These are phyloP conservation scores for Cubamyces lactineus DNA, from an alignment of 768 basidiomycete species.

Conservation along the genomic window DNA sequence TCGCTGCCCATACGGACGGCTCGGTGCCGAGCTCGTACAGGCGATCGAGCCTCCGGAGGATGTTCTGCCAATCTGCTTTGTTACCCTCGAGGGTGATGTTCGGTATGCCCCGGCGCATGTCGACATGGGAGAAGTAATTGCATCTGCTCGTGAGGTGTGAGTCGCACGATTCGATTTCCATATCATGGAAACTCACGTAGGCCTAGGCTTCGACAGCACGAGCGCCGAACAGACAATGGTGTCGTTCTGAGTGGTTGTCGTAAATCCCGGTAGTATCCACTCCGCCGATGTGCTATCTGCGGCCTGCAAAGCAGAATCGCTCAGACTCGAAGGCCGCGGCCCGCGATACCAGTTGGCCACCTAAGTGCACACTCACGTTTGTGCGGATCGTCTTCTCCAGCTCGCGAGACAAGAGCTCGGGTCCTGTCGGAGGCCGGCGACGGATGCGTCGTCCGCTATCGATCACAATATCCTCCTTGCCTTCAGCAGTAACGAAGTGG, in stretches of 20 bases:
- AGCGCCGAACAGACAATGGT: conserved; percentile 31
- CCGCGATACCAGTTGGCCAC: too few species aligned
- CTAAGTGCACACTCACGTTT: neutral
- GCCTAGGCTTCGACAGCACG: conserved; percentile 30
- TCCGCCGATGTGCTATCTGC: conserved; percentile 30
- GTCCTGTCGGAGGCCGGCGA: too few species aligned
- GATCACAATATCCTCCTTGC: too few species aligned
- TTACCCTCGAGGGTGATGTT: conserved; percentile 32
- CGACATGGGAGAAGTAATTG: conserved; percentile 6
- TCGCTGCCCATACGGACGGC: conserved; percentile 29
- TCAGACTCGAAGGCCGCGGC: neutral
- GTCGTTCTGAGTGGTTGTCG: conserved; percentile 36
- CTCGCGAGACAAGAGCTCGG: too few species aligned
- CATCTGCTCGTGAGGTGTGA: neutral
- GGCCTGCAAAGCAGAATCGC: conserved; percentile 16
- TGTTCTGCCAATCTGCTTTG: conserved; percentile 28
- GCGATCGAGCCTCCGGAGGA: conserved; percentile 28
- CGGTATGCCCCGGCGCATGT: conserved; percentile 32
- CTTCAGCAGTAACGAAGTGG: too few species aligned
- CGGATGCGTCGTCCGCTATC: too few species aligned
- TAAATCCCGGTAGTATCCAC: conserved; percentile 36
- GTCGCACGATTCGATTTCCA: neutral
- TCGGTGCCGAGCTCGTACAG: conserved; percentile 30
- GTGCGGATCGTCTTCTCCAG: too few species aligned
- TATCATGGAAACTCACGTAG: conserved; percentile 21